These are phyloP conservation scores for Cryptomeria japonica DNA, from an alignment of 75 land plant genomes.

Conservation along the genomic window DNA sequence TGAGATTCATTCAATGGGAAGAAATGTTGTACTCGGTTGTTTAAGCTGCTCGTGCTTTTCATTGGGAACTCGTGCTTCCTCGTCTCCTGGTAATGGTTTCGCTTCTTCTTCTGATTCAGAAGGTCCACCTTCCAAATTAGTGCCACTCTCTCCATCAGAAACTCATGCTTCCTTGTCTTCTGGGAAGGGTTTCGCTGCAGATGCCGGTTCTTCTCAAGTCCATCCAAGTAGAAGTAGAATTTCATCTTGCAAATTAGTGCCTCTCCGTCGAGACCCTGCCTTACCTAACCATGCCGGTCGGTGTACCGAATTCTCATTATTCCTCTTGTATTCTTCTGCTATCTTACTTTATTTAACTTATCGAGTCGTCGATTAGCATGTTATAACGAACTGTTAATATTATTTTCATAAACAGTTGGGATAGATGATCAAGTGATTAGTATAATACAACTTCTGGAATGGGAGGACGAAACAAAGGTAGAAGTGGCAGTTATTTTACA, in stretches of 20 bases:
- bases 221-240: too few species aligned
- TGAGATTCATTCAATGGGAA: neutral
- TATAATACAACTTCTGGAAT: neutral
- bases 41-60: neutral
- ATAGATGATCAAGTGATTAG: neutral
- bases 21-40: neutral
- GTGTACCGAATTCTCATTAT: neutral
- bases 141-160: too few species aligned
- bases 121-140: too few species aligned
- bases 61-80: neutral
- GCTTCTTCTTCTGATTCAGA: too few species aligned
- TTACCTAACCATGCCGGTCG: neutral
- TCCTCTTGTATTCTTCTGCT: neutral
- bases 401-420: neutral
- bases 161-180: neutral
- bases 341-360: neutral
- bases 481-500: neutral
- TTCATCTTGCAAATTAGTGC: neutral
- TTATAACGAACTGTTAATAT: neutral
- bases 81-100: too few species aligned
- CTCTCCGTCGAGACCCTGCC: neutral
- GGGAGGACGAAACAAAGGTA: neutral
- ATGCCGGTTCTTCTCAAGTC: too few species aligned
- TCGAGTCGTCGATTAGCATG: neutral
- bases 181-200: too few species aligned